Conservation (phyloP, 371 early-diverging fungal species). For the Actinomortierella ambigua region DNA sequence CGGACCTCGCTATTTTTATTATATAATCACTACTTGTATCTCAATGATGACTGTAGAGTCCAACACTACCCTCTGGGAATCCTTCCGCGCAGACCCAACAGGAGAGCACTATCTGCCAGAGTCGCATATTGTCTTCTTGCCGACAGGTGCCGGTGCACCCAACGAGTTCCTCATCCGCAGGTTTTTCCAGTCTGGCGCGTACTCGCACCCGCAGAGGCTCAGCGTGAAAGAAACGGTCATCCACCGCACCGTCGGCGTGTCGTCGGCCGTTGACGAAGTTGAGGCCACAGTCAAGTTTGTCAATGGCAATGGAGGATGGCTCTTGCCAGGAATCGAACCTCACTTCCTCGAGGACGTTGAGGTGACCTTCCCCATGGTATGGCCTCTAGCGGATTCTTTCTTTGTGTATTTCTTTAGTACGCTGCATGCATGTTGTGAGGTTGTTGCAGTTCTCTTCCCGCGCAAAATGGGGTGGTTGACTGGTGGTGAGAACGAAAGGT, state of each 20-base stretch:
- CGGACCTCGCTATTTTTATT: no score
- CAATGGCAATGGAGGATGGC: constrained; percentile 37
- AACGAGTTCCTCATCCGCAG: constrained; percentile 18
- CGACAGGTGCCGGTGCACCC: constrained; percentile 39
- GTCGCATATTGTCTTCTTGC: constrained; percentile 37
- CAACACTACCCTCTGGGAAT: constrained; percentile 13
- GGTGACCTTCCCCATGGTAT: constrained; percentile 38
- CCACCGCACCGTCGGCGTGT: constrained; percentile 37
- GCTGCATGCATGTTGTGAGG: neutral
- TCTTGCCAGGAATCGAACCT: constrained; percentile 32
- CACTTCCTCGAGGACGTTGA: constrained; percentile 36
- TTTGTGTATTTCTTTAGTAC: neutral
- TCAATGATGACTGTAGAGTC: no score
- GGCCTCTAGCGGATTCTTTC: neutral
- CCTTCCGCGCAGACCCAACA: constrained; percentile 31
- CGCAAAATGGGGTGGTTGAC: no score
- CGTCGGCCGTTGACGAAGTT: constrained; percentile 43
- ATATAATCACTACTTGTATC: no score
- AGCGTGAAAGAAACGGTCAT: constrained; percentile 28
- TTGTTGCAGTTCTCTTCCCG: no score
- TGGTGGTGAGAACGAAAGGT: neutral
- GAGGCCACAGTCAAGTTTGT: constrained; percentile 46
- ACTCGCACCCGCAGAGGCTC: constrained; percentile 26
- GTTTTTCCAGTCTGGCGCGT: constrained; percentile 26
- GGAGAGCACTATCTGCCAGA: constrained; percentile 23